Evolutionary conservation across 805 yeast genomes (phyloP), one percentile per base, ranked within the genome.

Genomic region (Candida manassasensis): DNA sequence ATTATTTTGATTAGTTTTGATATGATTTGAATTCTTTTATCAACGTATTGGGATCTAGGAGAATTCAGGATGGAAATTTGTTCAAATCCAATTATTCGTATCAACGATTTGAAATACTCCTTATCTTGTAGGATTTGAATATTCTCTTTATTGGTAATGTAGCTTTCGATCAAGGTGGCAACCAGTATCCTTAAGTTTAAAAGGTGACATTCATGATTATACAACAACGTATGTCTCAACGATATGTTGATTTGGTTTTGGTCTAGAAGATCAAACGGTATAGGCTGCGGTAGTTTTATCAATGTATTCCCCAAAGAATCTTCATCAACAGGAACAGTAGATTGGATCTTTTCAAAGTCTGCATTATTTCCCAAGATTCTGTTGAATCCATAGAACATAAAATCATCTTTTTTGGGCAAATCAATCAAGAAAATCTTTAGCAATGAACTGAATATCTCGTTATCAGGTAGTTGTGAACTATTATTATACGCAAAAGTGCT

Each of bases 341-440:
- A 51, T 14, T 69, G 69, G 21, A 79, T 46, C 13, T 73, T 59
- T 9, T 41, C 42, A 19, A 65, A 56, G 45, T 71, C 75, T 1
- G 42, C 37, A 40, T 73, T 75, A 43, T 74, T 72, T 0, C 85
- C 85, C 19, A 75, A 35, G 3, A 65, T 41, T 38, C 81, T 49
- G 48, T 75, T 79, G 31, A 80, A 53, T 0, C 85, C 84, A 44
- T 60, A 73, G 30, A 75, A 59, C 45, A 64, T 57, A 45, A 73
- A 67, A 39, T 65, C 71, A 3, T 55, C 56, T 27, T 55, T 54
- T 17, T 59, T 46, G 0, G 68, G 66, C 3, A 69, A 49, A 6
- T 71, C 78, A 16, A 68, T 66, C 10, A 67, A 49, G 18, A 69
- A 46, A 9, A 67, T 49, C 28, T 61, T 55, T 14, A 68, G 37